A percentile compares a stretch with the other conserved stretches of the same genome.
Conservation (phyloP, 129 eudicot genomes). For the Escallonia rubra region DNA sequence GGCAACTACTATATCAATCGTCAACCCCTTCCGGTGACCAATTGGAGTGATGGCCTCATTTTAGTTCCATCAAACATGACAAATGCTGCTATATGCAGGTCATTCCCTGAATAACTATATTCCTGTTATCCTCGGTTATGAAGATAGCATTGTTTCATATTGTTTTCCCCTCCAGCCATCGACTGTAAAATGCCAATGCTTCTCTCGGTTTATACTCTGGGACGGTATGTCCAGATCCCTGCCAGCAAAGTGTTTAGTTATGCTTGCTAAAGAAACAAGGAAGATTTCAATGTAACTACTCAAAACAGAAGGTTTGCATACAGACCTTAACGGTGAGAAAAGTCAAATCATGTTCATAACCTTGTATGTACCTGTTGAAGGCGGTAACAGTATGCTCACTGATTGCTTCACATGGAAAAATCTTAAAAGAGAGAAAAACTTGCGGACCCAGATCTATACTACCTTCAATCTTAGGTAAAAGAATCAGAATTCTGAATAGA, state of each 20-base stretch:
- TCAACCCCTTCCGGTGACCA: too few species aligned
- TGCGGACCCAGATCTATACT: too few species aligned
- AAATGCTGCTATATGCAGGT: constrained; percentile 5
- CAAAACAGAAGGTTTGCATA: background rate
- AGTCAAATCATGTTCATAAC: constrained; percentile 59
- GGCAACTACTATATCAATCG: too few species aligned
- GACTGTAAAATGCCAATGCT: constrained; percentile 62
- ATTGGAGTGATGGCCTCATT: background rate
- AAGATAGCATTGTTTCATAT: constrained; percentile 32
- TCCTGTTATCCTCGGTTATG: background rate
- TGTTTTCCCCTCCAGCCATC: constrained; percentile 59
- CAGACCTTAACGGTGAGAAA: constrained; percentile 83
- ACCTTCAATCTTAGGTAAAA: too few species aligned
- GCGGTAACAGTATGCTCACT: background rate
- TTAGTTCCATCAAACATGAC: constrained; percentile 11
- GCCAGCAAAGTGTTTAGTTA: constrained; percentile 7
- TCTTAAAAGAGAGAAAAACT: too few species aligned
- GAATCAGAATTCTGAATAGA: background rate
- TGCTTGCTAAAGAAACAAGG: background rate
- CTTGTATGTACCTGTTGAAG: constrained; percentile 58
- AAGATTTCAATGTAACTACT: too few species aligned
- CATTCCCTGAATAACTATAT: constrained; percentile 15
- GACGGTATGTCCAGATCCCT: constrained; percentile 96
- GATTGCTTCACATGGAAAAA: too few species aligned
- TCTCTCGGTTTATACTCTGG: constrained; percentile 91